Base-by-base conservation (phyloP, 1,284 basidiomycete genomes). In the Sphagnurus paluster region DNA sequence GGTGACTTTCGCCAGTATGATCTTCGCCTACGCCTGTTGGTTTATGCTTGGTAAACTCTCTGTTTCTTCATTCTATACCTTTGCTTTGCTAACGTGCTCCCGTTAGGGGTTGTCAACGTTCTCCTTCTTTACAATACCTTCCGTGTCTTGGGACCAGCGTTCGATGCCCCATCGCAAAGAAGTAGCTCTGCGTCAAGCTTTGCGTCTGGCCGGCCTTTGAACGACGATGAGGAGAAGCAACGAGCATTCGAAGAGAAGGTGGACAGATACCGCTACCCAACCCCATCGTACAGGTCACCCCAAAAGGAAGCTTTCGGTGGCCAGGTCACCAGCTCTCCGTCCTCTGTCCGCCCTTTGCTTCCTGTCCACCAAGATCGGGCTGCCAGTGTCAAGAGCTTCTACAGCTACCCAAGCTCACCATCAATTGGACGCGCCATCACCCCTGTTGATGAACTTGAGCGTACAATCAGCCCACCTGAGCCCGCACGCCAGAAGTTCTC, bases 61-160 rank as follows among this genome's bases (percentile, higher is more conserved):
- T n/a, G n/a, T n/a, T n/a, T 47, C 42, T 4, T 41, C 39, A 17
- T 41, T 20, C 25, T 11, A 4, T 40, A 20, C 36, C 43, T 33
- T 45, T 40, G 44, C 40, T 24, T 42, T 34, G 29, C 29, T 50
- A 36, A 32, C 44, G 63, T 33, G 60, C 26, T 28, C 33, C 17
- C 37, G 16, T 34, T 41, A 88, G 86, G 84, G 35, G 55, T 80
- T 19, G 76, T 77, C 10, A 83, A 87, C 55, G 80, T 83, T 16
- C 47, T 74, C 7, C 68, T 87, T n/a, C 70, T 87, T 21, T 79
- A 75, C 66, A 86, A 84, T 58, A 85, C 81, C 3, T 75, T 86
- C 56, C 74, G 80, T n/a, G 71, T 84, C 38, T 65, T 88, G 28
- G 69, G 71, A n/a, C 76, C 77, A 17, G 76, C 75, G 20, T 73